Base-by-base conservation (phyloP, 371 early-diverging fungal genomes). In the Nosema muscidifuracis region DNA sequence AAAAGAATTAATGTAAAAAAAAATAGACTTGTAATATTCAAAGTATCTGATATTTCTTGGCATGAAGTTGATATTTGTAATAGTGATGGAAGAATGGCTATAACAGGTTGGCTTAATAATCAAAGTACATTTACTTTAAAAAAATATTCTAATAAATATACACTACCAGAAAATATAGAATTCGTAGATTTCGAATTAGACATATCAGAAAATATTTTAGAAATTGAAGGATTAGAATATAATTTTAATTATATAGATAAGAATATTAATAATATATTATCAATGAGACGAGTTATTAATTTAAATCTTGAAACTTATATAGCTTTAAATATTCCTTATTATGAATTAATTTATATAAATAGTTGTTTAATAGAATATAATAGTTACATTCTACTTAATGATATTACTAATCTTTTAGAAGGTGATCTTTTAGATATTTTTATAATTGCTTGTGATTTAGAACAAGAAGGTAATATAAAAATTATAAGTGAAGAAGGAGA, bases 1-100 rank as follows among this genome's bases (percentile, higher is more conserved):
- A 80, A 84, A 51, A 43, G 51, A 44, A 71, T 84, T 13, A 58
- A 57, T 18, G 71, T 80, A 36, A 71, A 38, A 15, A 55, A 50
- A 20, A 84, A 84, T 67, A 62, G 77, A 57, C 51, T 84, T 10
- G 81, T 81, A 26, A 68, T 84, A 3, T 84, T 84, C 79, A 75
- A 82, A 72, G 84, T 84, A 0, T 82, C 77, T 24, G 44, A 33
- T 22, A 58, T 51, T n/a, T 80, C 80, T 13, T 84, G 67, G 28
- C 84, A 84, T 53, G 84, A 84, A 43, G 84, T 84, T 34, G 71
- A 68, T 20, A 68, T 58, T 20, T 73, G 73, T 38, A 31, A 42
- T 13, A 44, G 36, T 0, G 69, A 66, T 56, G 68, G 68, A 10
- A 72, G 84, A 73, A 72, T 65, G 38, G 81, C 84, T 13, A 61